These are phyloP conservation scores for Tuber borchii DNA, from an alignment of 495 filamentous ascomycete genomes.

Conservation along the genomic window DNA sequence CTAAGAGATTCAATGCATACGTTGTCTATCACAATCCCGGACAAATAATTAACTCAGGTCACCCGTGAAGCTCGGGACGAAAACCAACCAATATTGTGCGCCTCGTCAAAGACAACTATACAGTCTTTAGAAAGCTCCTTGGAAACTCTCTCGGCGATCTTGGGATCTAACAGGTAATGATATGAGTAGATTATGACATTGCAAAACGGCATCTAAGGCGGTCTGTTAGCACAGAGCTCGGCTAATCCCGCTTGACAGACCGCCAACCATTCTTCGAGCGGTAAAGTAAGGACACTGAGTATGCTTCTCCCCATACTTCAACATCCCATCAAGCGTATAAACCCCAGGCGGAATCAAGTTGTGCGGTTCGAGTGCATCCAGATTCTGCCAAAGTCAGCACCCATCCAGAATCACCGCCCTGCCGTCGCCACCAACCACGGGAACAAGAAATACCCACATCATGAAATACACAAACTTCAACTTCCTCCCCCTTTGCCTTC, in stretches of 20 bases:
- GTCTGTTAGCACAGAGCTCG: not conserved
- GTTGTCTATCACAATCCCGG: slow-evolving; percentile 57
- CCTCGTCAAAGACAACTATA: slow-evolving; percentile 98
- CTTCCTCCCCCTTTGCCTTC: slow-evolving; percentile 86
- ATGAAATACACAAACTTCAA: slow-evolving; percentile 90
- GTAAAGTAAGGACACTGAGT: slow-evolving; percentile 99
- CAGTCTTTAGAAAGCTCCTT: slow-evolving; percentile 95
- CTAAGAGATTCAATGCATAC: slow-evolving; percentile 97
- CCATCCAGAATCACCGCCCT: not conserved
- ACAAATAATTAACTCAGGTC: not conserved
- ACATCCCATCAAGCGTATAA: slow-evolving; percentile 85
- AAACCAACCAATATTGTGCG: slow-evolving; percentile 70
- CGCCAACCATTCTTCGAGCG: slow-evolving; percentile 75
- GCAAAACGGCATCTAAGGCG: slow-evolving; percentile 80
- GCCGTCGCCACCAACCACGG: slow-evolving; percentile 2
- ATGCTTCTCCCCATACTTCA: slow-evolving; percentile 83
- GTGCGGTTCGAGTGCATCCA: slow-evolving; percentile 88
- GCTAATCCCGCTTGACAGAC: not conserved
- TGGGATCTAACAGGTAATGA: slow-evolving; percentile 94
- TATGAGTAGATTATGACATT: slow-evolving; percentile 99
- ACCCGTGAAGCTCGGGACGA: not conserved
- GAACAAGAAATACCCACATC: slow-evolving; percentile 53
- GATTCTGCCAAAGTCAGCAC: slow-evolving; percentile 55
- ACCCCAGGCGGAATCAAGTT: slow-evolving; percentile 89
- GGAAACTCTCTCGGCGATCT: slow-evolving; percentile 95